These are phyloP conservation scores for Groenewaldozyma salmanticensis DNA, from an alignment of 805 yeast species.

Conservation along the genomic window DNA sequence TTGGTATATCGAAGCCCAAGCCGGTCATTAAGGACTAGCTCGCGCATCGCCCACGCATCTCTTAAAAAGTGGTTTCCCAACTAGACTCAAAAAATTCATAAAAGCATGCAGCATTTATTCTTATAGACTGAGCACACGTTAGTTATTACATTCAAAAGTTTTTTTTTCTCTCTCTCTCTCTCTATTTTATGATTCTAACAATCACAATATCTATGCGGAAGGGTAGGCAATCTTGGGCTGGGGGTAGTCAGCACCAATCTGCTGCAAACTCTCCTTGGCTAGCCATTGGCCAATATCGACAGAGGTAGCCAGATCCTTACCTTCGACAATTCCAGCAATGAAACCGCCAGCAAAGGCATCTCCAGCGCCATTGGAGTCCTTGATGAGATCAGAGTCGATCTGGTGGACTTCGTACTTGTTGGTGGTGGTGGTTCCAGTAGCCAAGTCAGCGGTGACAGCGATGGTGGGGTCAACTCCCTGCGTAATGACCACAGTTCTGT, in stretches of 20 bases:
- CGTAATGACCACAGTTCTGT: conserved; percentile 86
- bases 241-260: conserved; percentile 92
- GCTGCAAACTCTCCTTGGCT: conserved; percentile 84
- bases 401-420: conserved; percentile 58
- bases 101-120: too few species aligned
- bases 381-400: conserved; percentile 55
- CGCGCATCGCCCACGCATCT: too few species aligned
- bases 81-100: too few species aligned
- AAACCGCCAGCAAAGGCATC: conserved; percentile 98
- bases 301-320: conserved; percentile 46
- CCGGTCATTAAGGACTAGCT: too few species aligned
- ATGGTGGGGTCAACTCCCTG: conserved; percentile 92
- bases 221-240: conserved; percentile 33
- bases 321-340: conserved; percentile 76
- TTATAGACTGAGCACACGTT: too few species aligned
- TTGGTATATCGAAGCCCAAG: not conserved
- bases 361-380: conserved; percentile 98
- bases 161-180: too few species aligned
- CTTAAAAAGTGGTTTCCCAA: too few species aligned
- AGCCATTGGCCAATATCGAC: conserved; percentile 94
- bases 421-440: conserved; percentile 34
- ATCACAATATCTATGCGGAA: too few species aligned
- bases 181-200: too few species aligned
- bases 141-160: too few species aligned
- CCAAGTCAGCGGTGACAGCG: conserved; percentile 49